Percentiles rank a stretch among this genome's conserved stretches.
phyloP scores from a whole-genome alignment of 768 basidiomycete species.

The Trametes gibbosa region DNA sequence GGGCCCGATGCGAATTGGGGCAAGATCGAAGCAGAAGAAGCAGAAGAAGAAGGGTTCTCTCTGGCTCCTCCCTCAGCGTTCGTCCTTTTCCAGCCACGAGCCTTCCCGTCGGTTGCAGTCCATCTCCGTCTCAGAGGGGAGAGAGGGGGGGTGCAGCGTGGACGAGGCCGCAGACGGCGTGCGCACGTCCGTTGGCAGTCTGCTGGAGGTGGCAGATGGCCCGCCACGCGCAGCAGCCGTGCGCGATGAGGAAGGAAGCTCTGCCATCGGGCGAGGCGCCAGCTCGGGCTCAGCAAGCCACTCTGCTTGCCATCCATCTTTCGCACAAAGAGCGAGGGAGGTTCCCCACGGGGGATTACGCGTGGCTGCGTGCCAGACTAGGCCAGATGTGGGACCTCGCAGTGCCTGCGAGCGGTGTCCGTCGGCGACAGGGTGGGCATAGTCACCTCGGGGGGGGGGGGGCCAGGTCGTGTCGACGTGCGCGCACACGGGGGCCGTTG shows the following conservation, averaged over 20 bases:
- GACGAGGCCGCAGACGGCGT: neutral
- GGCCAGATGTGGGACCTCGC: too few species aligned
- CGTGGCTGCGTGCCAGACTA: neutral
- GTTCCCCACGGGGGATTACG: too few species aligned
- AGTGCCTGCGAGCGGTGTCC: neutral
- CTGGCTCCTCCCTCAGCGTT: too few species aligned
- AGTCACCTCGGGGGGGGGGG: neutral
- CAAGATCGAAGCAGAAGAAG: too few species aligned
- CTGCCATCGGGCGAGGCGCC: neutral
- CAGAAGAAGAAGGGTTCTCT: too few species aligned
- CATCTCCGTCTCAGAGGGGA: too few species aligned
- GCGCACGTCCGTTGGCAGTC: neutral
- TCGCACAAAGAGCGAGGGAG: too few species aligned
- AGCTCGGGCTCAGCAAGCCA: neutral
- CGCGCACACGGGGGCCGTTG: neutral
- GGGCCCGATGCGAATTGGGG: too few species aligned
- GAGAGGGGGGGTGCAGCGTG: too few species aligned
- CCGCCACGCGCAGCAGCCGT: neutral
- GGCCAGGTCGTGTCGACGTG: neutral
- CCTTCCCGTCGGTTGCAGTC: too few species aligned
- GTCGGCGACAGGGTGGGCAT: neutral
- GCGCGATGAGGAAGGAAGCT: neutral
- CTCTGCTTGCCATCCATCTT: neutral
- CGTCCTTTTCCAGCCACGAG: too few species aligned
- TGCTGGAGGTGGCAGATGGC: neutral